Evolutionary conservation across 2,329 filamentous ascomycete species (phyloP), one percentile per base, ranked within the genome.

Genomic region (Sclerotinia glacialis): DNA sequence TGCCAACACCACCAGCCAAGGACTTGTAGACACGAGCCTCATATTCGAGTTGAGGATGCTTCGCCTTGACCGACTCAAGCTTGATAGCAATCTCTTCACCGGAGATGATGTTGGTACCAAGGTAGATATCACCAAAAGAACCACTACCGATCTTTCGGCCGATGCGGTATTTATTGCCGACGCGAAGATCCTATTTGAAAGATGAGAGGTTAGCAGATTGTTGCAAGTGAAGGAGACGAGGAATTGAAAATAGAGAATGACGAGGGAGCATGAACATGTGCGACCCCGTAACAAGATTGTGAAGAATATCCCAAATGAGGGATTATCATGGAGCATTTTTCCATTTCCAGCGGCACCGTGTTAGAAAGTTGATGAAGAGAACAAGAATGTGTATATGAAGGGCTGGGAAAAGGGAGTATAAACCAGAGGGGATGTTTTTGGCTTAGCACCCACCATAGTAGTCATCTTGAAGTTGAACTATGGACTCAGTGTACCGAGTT

Each of bases 81-180:
- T 99, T 99, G 84, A 99, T 99, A 78, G 95, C 95, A 76, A 99
- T 98, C 81, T 99, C 95, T 80, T 99, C 95, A 70, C 95, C 95
- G 5, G 95, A 98, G 80, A 98, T 98, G 82, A 99, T 98, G 84
- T 99, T 98, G 79, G 95, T 99, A 76, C 95, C 95, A 65, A 98
- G 88, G 81, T 98, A 99, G 78, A 99, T 98, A 76, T 98, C 95
- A 83, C 95, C 95, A 79, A 99, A 99, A 77, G 89, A 93, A 74
- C 95, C 95, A 74, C 93, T 97, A 75, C 95, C 95, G 77, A 99
- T 99, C 86, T 99, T 99, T 76, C 95, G 92, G 79, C 95, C 95
- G 80, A 99, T 98, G 76, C 95, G 93, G 88, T 99, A 99, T 79
- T 99, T 98, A 81, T 98, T 98, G 81, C 95, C 95, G 81, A 99